These are phyloP conservation scores for Nigrograna mackinnonii DNA, from an alignment of 2,329 filamentous ascomycete species.

Conservation along the genomic window DNA sequence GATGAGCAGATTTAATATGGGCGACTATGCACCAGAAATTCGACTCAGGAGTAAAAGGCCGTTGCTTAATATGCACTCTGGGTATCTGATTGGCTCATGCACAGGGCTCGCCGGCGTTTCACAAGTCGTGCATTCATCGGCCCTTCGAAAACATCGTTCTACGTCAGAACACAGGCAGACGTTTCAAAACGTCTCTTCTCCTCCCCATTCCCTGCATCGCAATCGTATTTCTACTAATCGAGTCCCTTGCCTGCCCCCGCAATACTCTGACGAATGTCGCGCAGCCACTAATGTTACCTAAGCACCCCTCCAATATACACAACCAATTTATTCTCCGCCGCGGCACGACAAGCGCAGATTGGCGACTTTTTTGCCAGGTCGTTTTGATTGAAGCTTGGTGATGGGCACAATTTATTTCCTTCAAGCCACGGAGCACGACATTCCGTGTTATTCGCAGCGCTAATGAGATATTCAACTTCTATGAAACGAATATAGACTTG, in stretches of 20 bases:
- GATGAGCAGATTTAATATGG: slow-evolving; percentile 15
- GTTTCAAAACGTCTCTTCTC: too few relatives aligned
- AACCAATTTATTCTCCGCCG: slow-evolving; percentile 20
- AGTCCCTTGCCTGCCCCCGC: too few relatives aligned
- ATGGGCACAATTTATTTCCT: slow-evolving; percentile 11
- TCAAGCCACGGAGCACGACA: slow-evolving; percentile 13
- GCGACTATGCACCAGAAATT: slow-evolving; percentile 1
- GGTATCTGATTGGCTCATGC: too few relatives aligned
- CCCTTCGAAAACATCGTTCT: too few relatives aligned
- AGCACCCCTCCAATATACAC: slow-evolving; percentile 4
- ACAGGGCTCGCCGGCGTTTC: too few relatives aligned
- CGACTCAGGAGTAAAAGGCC: too few relatives aligned
- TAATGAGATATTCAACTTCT: neutral
- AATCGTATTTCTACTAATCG: too few relatives aligned
- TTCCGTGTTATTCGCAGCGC: slow-evolving; percentile 14
- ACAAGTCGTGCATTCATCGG: too few relatives aligned
- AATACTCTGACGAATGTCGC: neutral
- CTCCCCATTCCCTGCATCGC: too few relatives aligned
- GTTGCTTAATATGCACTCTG: too few relatives aligned
- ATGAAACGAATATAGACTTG: neutral
- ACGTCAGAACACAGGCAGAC: too few relatives aligned
- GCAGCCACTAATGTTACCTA: neutral
- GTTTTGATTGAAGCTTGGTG: slow-evolving; percentile 17
- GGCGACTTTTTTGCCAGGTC: slow-evolving; percentile 8
- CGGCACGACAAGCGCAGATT: slow-evolving; percentile 13